Evolutionary conservation across 2,329 filamentous ascomycete genomes (phyloP), one percentile per base, ranked within the genome.

Genomic region (Hypoxylon sp.): DNA sequence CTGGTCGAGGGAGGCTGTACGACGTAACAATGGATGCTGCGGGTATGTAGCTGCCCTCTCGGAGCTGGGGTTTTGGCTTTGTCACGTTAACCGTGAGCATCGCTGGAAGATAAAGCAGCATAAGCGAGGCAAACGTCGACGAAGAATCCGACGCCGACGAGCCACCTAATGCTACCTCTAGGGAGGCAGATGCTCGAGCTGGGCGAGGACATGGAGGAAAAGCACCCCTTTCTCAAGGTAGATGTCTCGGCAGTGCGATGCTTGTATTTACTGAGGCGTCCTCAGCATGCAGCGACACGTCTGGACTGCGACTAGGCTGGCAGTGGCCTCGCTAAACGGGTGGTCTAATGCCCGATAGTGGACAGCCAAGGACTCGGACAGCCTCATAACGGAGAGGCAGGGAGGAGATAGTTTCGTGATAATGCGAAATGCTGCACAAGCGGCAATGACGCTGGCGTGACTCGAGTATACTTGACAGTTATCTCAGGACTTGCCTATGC

Each of bases 381-480:
- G 8, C 31, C 17, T 33, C 31, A 33, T 33, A 15, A 33, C n/a
- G n/a, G n/a, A n/a, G n/a, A n/a, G n/a, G n/a, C n/a, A n/a, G n/a
- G n/a, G n/a, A n/a, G n/a, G n/a, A n/a, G n/a, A n/a, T n/a, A n/a
- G n/a, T n/a, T n/a, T n/a, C n/a, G n/a, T n/a, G n/a, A n/a, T n/a
- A n/a, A n/a, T n/a, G n/a, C n/a, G n/a, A 35, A 35, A n/a, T 15
- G 10, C 18, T 35, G 15, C 15, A 15, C 31, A 35, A 35, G 15
- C 31, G 31, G 31, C 11, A 24, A 37, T 42, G 38, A 38, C 26
- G 5, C 27, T 9, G 13, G 27, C 29, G 26, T 42, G 24, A 20
- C n/a, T 21, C 48, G 15, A 35, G 26, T 13, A 31, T 21, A 45
- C 35, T 21, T 57, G 42, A 40, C 26, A 48, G 18, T 35, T 35